These are phyloP conservation scores for Paraphaeosphaeria minitans DNA, from an alignment of 2,329 filamentous ascomycete genomes.

Conservation along the genomic window DNA sequence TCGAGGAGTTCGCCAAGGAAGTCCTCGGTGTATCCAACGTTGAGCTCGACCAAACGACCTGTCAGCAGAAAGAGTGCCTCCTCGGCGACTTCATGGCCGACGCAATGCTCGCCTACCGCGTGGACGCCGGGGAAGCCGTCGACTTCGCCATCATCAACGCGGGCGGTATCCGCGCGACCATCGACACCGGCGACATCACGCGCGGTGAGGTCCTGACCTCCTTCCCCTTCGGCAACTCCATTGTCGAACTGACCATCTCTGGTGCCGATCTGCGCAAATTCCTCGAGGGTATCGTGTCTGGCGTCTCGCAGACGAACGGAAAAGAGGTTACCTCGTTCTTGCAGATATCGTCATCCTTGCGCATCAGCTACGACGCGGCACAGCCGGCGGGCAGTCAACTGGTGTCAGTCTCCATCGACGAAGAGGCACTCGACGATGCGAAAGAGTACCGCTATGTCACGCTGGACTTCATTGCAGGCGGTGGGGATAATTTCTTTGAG, in stretches of 20 bases:
- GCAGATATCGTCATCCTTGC: constrained; percentile 52
- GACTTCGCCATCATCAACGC: constrained; percentile 68
- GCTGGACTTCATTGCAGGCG: constrained; percentile 64
- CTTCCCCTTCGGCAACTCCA: constrained; percentile 69
- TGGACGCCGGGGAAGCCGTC: constrained; percentile 53
- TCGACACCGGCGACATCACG: constrained; percentile 65
- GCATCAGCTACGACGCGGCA: constrained; percentile 61
- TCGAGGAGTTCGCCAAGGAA: constrained; percentile 64
- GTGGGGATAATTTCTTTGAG: constrained; percentile 65
- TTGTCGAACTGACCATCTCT: constrained; percentile 62
- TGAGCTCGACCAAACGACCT: constrained; percentile 64
- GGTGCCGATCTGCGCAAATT: constrained; percentile 62
- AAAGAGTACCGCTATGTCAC: constrained; percentile 64
- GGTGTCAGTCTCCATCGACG: constrained; percentile 58
- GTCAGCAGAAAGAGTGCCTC: constrained; percentile 62
- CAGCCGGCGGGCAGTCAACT: constrained; percentile 58
- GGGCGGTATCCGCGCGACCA: constrained; percentile 67
- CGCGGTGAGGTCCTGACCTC: constrained; percentile 67
- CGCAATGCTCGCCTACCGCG: constrained; percentile 66
- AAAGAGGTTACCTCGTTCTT: constrained; percentile 62
- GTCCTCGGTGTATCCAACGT: constrained; percentile 62
- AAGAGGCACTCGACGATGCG: constrained; percentile 53
- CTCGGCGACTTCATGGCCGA: constrained; percentile 52
- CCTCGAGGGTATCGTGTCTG: constrained; percentile 64
- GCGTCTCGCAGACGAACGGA: constrained; percentile 61